Conservation (phyloP, 2,329 filamentous ascomycete species). For the Thelonectria olida region DNA sequence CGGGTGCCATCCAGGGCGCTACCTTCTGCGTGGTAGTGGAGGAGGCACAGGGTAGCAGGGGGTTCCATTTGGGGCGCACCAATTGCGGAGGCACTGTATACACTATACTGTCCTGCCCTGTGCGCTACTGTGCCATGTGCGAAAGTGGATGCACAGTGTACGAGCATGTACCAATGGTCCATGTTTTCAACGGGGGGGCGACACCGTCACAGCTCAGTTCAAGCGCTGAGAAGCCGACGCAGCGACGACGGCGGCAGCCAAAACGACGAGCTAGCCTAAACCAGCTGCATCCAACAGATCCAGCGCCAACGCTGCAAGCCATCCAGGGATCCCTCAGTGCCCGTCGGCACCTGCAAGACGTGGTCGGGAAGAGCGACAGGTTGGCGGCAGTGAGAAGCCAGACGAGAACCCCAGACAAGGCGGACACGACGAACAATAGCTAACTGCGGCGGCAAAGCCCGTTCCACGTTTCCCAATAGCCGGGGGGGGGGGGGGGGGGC, state of each 20-base stretch:
- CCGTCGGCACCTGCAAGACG: constrained; percentile 7
- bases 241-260: constrained; percentile 36
- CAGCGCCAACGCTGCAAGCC: background rate
- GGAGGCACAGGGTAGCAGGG: constrained; percentile 11
- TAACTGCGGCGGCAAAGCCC: constrained; percentile 13
- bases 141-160: background rate
- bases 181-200: background rate
- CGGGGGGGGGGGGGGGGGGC: constrained; percentile 20
- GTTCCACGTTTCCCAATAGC: constrained; percentile 18
- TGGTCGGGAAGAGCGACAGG: constrained; percentile 15
- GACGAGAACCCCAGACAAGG: constrained; percentile 18
- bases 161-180: background rate
- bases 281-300: constrained; percentile 25
- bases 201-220: background rate
- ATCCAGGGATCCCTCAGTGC: no score
- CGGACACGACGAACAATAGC: constrained; percentile 8
- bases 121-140: constrained; percentile 4
- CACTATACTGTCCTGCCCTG: background rate
- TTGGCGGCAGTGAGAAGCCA: constrained; percentile 14
- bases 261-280: constrained; percentile 17
- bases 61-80: constrained; percentile 6
- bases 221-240: constrained; percentile 27
- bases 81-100: constrained; percentile 21
- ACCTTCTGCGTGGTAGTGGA: constrained; percentile 20
- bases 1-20: constrained; percentile 16